These are phyloP conservation scores for Trichoderma orchidacearum DNA, from an alignment of 495 filamentous ascomycete genomes.

Conservation along the genomic window DNA sequence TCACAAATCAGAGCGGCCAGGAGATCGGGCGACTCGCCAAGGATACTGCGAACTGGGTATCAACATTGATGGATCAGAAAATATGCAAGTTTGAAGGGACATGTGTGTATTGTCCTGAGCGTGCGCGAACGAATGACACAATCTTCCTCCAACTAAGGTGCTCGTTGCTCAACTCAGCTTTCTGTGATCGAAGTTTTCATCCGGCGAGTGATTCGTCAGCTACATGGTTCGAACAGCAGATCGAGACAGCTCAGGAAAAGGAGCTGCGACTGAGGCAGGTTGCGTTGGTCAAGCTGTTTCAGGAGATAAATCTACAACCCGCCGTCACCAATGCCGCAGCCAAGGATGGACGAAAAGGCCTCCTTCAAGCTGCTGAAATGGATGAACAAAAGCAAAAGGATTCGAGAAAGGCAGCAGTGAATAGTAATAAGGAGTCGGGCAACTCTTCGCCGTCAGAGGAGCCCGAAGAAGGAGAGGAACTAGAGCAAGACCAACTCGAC, in stretches of 20 bases:
- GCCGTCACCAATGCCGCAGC: constrained; percentile 57
- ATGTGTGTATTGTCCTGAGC: constrained; percentile 84
- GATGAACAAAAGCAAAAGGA: constrained; percentile 65
- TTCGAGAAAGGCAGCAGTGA: constrained; percentile 3
- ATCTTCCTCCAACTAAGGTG: constrained; percentile 78
- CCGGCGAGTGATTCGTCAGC: constrained; percentile 57
- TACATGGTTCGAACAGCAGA: constrained; percentile 46
- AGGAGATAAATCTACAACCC: constrained; percentile 74
- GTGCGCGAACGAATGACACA: constrained; percentile 78
- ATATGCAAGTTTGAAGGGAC: constrained; percentile 77
- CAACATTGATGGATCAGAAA: constrained; percentile 81
- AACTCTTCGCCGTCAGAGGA: constrained; percentile 42
- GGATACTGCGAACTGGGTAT: constrained; percentile 89
- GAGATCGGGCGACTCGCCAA: constrained; percentile 84
- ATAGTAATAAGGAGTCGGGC: constrained; percentile 20
- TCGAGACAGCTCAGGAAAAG: constrained; percentile 72
- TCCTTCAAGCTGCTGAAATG: constrained; percentile 76
- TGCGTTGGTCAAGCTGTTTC: constrained; percentile 74
- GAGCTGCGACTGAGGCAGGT: constrained; percentile 76
- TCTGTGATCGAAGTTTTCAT: constrained; percentile 40
- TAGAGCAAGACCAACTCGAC: constrained; percentile 92
- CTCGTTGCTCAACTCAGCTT: constrained; percentile 59
- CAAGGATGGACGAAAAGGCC: constrained; percentile 64
- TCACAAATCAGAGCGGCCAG: constrained; percentile 64
- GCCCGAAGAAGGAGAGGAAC: constrained; percentile 70